Base-by-base conservation (phyloP, 129 eudicot genomes). In the Chrysanthemum seticuspe region DNA sequence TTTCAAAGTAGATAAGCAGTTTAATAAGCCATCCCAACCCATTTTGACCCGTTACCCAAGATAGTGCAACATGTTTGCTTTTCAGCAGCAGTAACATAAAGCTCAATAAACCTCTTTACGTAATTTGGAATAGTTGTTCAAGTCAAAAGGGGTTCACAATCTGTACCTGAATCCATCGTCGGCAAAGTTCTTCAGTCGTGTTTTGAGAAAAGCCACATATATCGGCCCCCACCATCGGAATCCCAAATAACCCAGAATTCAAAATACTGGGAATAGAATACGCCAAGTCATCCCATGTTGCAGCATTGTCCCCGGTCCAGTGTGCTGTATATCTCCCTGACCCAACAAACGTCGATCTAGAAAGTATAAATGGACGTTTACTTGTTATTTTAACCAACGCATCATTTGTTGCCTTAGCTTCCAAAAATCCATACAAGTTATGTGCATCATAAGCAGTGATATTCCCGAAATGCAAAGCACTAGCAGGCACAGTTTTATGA, bases 241-340 rank as follows among this genome's bases (percentile, higher is more conserved):
- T 74, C 40, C 96, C 95, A 74, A 84, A 93, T 10, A 93, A 44
- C 67, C 98, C 96, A 9, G 45, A 87, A 73, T 78, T 89, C 85
- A 93, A 81, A 10, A 93, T 87, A 67, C 86, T 67, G 0, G 96
- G 95, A 72, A 89, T 89, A 2, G 96, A 67, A 62, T 89, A 89
- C 14, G 87, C 89, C 85, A 92, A 64, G 69, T 89, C 98, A 64
- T 87, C 84, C 98, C 98, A 93, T 2, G 84, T 87, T 13, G 98
- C 92, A 72, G 86, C 90, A 73, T 93, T 93, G 68, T 93, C 95
- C 52, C 98, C 96, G 4, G 98, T 93, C 98, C 98, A 93, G 47
- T 93, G 98, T 18, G 98, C 95, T 21, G 90, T 68, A 61, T 82
- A 86, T 65, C 40, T 86, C 48, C 98, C 97, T 9, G 98, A 89